Percentiles rank a stretch among this genome's conserved stretches.
phyloP scores from a whole-genome alignment of 2,329 filamentous ascomycete species.

The Neoscytalidium dimidiatum region DNA sequence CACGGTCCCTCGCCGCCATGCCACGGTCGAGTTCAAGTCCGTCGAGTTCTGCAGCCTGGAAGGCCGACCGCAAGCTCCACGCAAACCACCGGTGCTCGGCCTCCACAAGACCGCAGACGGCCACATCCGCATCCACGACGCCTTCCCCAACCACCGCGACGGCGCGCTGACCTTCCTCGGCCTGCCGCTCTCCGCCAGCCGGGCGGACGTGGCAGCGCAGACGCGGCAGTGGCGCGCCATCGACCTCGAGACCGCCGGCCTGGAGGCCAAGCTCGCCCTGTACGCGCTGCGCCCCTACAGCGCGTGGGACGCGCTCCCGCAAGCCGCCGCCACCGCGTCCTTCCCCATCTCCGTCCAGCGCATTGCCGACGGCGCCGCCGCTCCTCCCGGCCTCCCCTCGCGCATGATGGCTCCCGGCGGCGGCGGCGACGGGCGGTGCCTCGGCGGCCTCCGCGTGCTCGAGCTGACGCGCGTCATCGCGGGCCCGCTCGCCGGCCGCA shows the following conservation, averaged over 20 bases:
- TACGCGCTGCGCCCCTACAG: constrained; percentile 52
- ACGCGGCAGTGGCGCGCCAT: constrained; percentile 45
- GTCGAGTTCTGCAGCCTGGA: constrained; percentile 52
- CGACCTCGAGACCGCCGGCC: constrained; percentile 52
- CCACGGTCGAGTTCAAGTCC: constrained; percentile 56
- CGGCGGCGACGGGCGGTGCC: constrained; percentile 29
- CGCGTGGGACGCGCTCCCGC: constrained; percentile 55
- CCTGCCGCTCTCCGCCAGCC: constrained; percentile 34
- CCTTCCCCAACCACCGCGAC: constrained; percentile 53
- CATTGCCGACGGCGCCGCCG: constrained; percentile 25
- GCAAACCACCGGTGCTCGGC: constrained; percentile 50
- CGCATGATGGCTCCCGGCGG: constrained; percentile 29
- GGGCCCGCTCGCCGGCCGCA: constrained; percentile 45
- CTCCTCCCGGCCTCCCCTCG: constrained; percentile 22
- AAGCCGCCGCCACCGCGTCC: constrained; percentile 46
- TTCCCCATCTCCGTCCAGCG: constrained; percentile 50
- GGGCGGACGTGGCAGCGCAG: constrained; percentile 42
- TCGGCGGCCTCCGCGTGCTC: constrained; percentile 52
- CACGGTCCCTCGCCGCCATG: constrained; percentile 48
- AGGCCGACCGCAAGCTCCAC: constrained; percentile 27
- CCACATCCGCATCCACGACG: constrained; percentile 57
- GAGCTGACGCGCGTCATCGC: constrained; percentile 54
- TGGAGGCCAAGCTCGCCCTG: constrained; percentile 46
- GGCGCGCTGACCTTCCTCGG: constrained; percentile 49
- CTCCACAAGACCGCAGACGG: constrained; percentile 55